These are phyloP conservation scores for Diplogelasinospora grovesii DNA, from an alignment of 495 filamentous ascomycete species.

Conservation along the genomic window DNA sequence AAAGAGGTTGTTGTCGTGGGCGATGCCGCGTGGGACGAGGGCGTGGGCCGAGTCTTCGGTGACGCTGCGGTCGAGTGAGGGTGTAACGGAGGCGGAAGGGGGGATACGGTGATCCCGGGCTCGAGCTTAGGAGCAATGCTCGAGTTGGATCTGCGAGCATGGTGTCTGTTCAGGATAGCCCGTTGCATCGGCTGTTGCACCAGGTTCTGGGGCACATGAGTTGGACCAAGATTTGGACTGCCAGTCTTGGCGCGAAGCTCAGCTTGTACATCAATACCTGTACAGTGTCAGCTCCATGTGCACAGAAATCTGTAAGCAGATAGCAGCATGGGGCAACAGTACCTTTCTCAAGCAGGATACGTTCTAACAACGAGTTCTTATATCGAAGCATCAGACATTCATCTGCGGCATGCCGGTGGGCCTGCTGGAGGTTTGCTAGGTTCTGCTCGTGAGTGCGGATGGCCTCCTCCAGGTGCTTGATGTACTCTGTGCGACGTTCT, in stretches of 20 bases:
- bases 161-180: conserved; percentile 64
- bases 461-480: conserved; percentile 95
- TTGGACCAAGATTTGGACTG: conserved; percentile 61
- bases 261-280: conserved; percentile 95
- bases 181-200: conserved; percentile 64
- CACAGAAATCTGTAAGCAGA: background rate
- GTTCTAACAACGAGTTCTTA: conserved; percentile 93
- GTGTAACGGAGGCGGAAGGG: conserved; percentile 48
- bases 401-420: conserved; percentile 89
- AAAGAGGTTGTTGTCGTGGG: conserved; percentile 70
- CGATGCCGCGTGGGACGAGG: conserved; percentile 75
- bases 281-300: background rate
- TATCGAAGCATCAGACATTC: conserved; percentile 98
- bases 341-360: conserved; percentile 96
- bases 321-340: background rate
- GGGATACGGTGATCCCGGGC: conserved; percentile 43
- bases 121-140: conserved; percentile 68
- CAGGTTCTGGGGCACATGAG: conserved; percentile 54
- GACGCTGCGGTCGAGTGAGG: conserved; percentile 40
- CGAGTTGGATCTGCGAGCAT: conserved; percentile 59
- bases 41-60: conserved; percentile 68
- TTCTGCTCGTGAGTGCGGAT: conserved; percentile 97
- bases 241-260: conserved; percentile 85
- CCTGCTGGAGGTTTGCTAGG: conserved; percentile 83
- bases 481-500: conserved; percentile 95